Percentiles rank a stretch among this genome's conserved stretches.
Evolutionary conservation across 1,284 basidiomycete species (phyloP).

Genomic region (Heterobasidion annosum): DNA sequence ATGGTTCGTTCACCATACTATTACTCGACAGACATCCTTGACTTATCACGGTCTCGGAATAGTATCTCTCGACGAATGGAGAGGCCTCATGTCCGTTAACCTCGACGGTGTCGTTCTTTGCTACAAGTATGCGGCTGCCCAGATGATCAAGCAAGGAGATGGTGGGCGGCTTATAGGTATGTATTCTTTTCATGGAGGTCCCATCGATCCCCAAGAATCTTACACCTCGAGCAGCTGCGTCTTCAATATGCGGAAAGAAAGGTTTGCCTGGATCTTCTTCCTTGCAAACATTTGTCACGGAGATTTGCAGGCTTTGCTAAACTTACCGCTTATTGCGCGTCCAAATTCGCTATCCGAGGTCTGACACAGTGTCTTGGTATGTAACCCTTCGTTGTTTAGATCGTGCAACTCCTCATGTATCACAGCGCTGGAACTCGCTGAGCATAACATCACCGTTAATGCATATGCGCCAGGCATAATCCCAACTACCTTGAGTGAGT

Average conservation of each 20-base stretch:
- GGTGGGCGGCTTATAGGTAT: constrained; percentile 2
- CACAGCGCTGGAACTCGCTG: constrained; percentile 14
- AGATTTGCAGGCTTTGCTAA: neutral
- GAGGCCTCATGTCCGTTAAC: neutral
- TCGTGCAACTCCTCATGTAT: neutral
- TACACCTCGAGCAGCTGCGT: neutral
- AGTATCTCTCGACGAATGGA: constrained; percentile 1
- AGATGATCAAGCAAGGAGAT: constrained; percentile 5
- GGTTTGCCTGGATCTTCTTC: neutral
- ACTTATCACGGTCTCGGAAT: neutral
- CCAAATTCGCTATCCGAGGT: constrained; percentile 5
- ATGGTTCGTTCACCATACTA: too few relatives aligned
- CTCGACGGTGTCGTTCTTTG: constrained; percentile 2
- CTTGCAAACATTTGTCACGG: neutral
- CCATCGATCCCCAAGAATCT: neutral
- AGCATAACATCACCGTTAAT: constrained; percentile 19
- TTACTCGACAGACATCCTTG: neutral
- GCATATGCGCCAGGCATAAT: constrained; percentile 10
- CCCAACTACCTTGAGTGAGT: neutral
- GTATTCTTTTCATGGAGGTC: neutral
- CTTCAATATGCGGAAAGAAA: constrained; percentile 1
- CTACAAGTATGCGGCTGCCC: constrained; percentile 5
- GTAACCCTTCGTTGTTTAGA: neutral
- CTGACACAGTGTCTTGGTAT: constrained; percentile 3
- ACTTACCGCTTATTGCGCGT: neutral